phyloP scores from a whole-genome alignment of 2,329 filamentous ascomycete species.

The Arachnomyces sp. region DNA sequence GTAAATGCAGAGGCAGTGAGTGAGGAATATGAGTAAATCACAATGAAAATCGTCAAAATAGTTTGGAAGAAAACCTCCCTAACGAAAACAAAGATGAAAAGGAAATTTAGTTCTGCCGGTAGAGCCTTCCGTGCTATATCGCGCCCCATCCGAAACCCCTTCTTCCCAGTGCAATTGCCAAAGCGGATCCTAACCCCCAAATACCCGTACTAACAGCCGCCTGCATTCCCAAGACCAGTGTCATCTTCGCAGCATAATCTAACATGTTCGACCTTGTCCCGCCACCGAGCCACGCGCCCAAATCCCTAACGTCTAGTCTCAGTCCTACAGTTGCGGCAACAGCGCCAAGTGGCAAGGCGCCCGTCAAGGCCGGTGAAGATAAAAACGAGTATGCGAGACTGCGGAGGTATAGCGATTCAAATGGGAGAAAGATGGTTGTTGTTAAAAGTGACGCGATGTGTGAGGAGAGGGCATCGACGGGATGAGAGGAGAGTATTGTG shows the following conservation, averaged over 20 bases:
- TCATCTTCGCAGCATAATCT: constrained; percentile 29
- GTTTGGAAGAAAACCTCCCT: too few relatives aligned
- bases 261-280: constrained; percentile 22
- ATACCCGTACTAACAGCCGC: constrained; percentile 29
- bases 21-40: constrained; percentile 10
- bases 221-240: constrained; percentile 31
- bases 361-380: constrained; percentile 15
- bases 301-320: constrained; percentile 23
- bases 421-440: constrained; percentile 30
- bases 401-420: constrained; percentile 35
- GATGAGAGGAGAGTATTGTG: constrained; percentile 36
- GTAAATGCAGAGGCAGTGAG: neutral
- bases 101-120: too few relatives aligned
- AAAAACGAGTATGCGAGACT: constrained; percentile 33
- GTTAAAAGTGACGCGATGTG: constrained; percentile 33
- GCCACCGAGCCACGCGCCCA: constrained; percentile 30
- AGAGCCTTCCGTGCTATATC: too few relatives aligned
- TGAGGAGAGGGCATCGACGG: constrained; percentile 35
- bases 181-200: constrained; percentile 31
- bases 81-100: too few relatives aligned
- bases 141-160: constrained; percentile 34
- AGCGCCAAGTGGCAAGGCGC: constrained; percentile 11
- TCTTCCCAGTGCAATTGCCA: constrained; percentile 32
- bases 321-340: constrained; percentile 9
- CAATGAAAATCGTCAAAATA: too few relatives aligned